Conservation (phyloP, 306 rosid genomes). For the Dalbergia cochinchinensis region DNA sequence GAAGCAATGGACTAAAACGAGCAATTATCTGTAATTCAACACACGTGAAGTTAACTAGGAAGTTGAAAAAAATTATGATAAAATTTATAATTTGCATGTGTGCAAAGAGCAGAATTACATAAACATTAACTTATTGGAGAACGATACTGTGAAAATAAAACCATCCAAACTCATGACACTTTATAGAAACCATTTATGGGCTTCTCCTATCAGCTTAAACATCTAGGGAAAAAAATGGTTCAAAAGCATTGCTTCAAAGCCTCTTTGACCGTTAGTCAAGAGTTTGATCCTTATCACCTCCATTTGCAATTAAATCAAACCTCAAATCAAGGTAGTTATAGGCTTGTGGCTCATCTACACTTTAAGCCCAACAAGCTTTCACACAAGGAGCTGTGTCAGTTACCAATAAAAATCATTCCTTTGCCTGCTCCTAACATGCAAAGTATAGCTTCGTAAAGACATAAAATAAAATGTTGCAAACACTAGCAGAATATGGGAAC, state of each 20-base stretch:
- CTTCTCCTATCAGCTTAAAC: conserved; percentile 25
- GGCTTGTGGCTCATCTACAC: not conserved
- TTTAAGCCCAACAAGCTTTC: conserved; percentile 26
- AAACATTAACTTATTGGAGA: conserved; percentile 5
- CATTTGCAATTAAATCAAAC: conserved; percentile 21
- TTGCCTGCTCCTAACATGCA: not conserved
- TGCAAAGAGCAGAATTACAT: conserved; percentile 21
- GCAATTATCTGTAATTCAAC: conserved; percentile 81
- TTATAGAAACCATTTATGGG: conserved; percentile 1
- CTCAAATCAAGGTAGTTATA: not conserved
- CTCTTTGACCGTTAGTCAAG: conserved; percentile 20
- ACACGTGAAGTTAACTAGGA: conserved; percentile 22
- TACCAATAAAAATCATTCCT: conserved; percentile 24
- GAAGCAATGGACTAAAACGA: conserved; percentile 85
- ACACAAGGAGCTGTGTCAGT: not conserved
- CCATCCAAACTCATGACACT: conserved; percentile 21
- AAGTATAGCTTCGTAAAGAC: conserved; percentile 3
- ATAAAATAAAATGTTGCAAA: conserved; percentile 15
- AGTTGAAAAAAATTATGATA: conserved; percentile 20
- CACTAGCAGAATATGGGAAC: conserved; percentile 27
- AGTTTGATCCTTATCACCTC: not conserved
- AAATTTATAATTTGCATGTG: conserved; percentile 29
- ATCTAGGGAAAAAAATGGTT: conserved; percentile 17
- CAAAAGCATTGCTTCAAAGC: not conserved
- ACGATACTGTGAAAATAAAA: not conserved